Evolutionary conservation across 371 early-diverging fungal species (phyloP), one percentile per base, ranked within the genome.

Genomic region (Batrachochytrium dendrobatidis): DNA sequence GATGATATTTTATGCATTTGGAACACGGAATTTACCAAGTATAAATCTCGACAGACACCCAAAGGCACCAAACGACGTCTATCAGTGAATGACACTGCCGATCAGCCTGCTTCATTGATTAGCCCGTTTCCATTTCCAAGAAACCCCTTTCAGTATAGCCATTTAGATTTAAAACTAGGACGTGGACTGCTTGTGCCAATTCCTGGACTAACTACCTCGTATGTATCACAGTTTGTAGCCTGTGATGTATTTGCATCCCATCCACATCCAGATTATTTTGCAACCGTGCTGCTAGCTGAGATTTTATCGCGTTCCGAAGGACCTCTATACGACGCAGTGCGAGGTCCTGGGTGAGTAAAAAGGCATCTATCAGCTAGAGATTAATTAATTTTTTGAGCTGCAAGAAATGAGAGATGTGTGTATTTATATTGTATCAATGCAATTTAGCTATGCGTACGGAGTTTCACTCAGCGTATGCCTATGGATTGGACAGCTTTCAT

Each of bases 301-400:
- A 66, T 89, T 17, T 67, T 89, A 3, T 76, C 81, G 4, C 75
- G 83, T 4, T 67, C 73, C 3, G 89, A 89, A 46, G 90, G 90
- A 0, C 87, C 86, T 0, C 71, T 90, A 4, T 88, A 76, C 70
- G 82, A 74, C 8, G 77, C 82, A 0, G 78, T 88, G 31, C 82
- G 90, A 33, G 90, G 90, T 12, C 73, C 78, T 34, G 90, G 90
- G 17, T 65, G 24, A 46, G 48, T 12, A 15, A 5, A n/a, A n/a
- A n/a, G n/a, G n/a, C n/a, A n/a, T n/a, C n/a, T n/a, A n/a, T n/a
- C 22, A 30, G 15, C 1, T n/a, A 18, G 50, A 18, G 12, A 44
- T 1, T 65, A 1, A 25, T 61, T 59, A 22, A 17, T 59, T 17
- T 44, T 43, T 31, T 18, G 32, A 1, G 45, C 3, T 66, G 17